Conservation (phyloP, 1,284 basidiomycete genomes). For the Trametes hirsuta region DNA sequence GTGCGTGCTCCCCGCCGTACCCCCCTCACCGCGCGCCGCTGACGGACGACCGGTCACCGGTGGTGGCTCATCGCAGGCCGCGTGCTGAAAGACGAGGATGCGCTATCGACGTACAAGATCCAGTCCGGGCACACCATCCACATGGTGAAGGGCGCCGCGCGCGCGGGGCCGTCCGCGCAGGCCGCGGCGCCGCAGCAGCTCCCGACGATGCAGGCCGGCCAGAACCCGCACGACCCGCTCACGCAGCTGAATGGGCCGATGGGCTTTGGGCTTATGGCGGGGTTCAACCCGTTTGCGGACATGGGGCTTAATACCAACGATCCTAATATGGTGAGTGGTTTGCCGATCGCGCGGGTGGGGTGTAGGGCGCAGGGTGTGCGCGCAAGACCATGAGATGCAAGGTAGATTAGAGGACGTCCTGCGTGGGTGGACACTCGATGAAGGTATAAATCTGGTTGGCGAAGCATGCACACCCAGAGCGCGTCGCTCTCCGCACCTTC, state of each 20-base stretch:
- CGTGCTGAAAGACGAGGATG: conserved; percentile 85
- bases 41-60: no score
- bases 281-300: conserved; percentile 86
- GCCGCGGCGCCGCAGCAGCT: conserved; percentile 46
- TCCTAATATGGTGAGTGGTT: conserved; percentile 78
- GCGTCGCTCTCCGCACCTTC: no score
- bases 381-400: no score
- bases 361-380: no score
- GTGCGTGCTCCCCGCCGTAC: conserved; percentile 43
- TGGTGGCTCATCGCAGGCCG: conserved; percentile 39
- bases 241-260: conserved; percentile 73
- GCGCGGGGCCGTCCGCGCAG: conserved; percentile 43
- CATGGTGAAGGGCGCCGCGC: conserved; percentile 88
- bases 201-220: conserved; percentile 82
- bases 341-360: neutral
- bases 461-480: no score
- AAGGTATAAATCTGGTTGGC: no score
- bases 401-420: no score
- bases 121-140: conserved; percentile 86
- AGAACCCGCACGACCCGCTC: conserved; percentile 80
- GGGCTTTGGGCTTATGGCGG: conserved; percentile 75
- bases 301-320: conserved; percentile 87
- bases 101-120: conserved; percentile 85
- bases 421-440: no score
- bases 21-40: neutral